Conservation (phyloP, 805 yeast genomes). For the Isabelozyma pseudorhagii region DNA sequence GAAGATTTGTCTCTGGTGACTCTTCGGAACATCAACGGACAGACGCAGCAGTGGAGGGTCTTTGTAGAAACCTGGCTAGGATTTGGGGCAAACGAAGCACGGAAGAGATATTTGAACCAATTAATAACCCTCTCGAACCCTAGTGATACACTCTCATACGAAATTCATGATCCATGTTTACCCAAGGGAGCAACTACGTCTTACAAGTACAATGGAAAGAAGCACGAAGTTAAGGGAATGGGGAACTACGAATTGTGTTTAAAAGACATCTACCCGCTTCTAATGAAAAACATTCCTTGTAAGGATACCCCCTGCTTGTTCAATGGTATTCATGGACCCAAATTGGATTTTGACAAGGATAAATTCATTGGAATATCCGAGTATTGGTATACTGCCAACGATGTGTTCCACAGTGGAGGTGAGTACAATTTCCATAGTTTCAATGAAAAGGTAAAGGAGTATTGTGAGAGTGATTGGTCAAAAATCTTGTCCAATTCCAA, state of each 20-base stretch:
- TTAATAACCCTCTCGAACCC: slow-evolving; percentile 35
- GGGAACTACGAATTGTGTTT: slow-evolving; percentile 80
- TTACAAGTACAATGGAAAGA: slow-evolving; percentile 44
- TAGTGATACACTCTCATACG: slow-evolving; percentile 8
- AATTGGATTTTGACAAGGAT: slow-evolving; percentile 72
- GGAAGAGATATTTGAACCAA: slow-evolving; percentile 64
- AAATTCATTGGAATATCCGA: slow-evolving; percentile 93
- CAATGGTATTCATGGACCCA: slow-evolving; percentile 94
- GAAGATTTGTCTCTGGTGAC: slow-evolving; percentile 71
- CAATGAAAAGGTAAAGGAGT: slow-evolving; percentile 61
- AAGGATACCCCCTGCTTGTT: slow-evolving; percentile 85
- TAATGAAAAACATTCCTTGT: slow-evolving; percentile 80
- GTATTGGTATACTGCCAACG: slow-evolving; percentile 96
- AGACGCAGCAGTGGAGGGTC: slow-evolving; percentile 71
- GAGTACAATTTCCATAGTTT: slow-evolving; percentile 75
- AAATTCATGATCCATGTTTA: slow-evolving; percentile 73
- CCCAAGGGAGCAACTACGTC: slow-evolving; percentile 57
- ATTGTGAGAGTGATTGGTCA: slow-evolving; percentile 77
- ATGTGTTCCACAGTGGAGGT: slow-evolving; percentile 85
- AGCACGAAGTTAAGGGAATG: slow-evolving; percentile 60
- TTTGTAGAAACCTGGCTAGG: slow-evolving; percentile 98
- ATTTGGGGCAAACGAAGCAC: slow-evolving; percentile 94
- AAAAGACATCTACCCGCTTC: slow-evolving; percentile 67
- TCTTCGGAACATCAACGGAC: slow-evolving; percentile 69
- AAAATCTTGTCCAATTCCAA: slow-evolving; percentile 45